These are phyloP conservation scores for Gamsiella multidivaricata DNA, from an alignment of 192 early-diverging fungal genomes.

Conservation along the genomic window DNA sequence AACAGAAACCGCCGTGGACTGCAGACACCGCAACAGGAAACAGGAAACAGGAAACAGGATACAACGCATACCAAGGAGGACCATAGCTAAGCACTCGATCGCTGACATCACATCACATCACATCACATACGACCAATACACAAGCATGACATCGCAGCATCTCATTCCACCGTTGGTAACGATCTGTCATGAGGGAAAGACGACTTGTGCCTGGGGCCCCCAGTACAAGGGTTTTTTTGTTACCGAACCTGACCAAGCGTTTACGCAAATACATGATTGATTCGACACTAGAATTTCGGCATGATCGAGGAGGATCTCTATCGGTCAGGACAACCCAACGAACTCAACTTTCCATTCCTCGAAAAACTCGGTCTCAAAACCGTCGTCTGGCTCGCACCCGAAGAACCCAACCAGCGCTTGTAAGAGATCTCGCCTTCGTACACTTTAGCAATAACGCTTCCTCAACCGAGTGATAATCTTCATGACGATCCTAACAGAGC, in stretches of 20 bases:
- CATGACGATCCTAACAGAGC: too few species aligned
- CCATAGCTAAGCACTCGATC: too few species aligned
- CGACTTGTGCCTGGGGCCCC: too few species aligned
- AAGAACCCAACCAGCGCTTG: conserved; percentile 96
- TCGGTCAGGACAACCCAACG: conserved; percentile 97
- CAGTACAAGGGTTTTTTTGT: too few species aligned
- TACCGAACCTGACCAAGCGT: too few species aligned
- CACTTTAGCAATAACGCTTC: too few species aligned
- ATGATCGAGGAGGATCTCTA: conserved; percentile 98
- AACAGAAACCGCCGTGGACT: too few species aligned
- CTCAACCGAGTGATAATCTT: too few species aligned
- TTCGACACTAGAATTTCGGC: conserved; percentile 85
- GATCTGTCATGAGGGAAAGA: neutral
- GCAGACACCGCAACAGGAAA: too few species aligned
- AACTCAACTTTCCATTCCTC: conserved; percentile 99
- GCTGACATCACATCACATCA: neutral
- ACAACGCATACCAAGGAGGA: too few species aligned
- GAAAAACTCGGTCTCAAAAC: conserved; percentile 95
- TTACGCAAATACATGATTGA: too few species aligned
- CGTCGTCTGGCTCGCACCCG: conserved; percentile 95
- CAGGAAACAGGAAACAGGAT: too few species aligned
- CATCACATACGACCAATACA: neutral
- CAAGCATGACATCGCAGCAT: conserved; percentile 76
- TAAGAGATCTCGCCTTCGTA: conserved; percentile 48
- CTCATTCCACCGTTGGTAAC: conserved; percentile 81